Evolutionary conservation across 2,329 filamentous ascomycete genomes (phyloP), one percentile per base, ranked within the genome.

Genomic region (Thielaviopsis populi): DNA sequence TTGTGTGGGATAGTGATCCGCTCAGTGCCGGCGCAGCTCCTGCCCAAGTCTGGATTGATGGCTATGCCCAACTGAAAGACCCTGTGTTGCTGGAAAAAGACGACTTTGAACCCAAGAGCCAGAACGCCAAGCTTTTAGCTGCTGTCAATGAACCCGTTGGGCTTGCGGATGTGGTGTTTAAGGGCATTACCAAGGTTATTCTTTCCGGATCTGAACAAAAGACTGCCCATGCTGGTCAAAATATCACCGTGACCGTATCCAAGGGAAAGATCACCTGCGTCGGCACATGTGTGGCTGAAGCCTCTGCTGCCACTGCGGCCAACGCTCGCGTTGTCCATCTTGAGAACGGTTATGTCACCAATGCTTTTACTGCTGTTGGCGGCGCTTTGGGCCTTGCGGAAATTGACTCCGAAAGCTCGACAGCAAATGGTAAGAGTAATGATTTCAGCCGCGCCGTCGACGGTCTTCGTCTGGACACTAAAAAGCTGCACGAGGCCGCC

Each of bases 1-100:
- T 80, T 11, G 77, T 84, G 8, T 85, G 83, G 83, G 82, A 85
- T 68, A 82, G 79, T 50, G 82, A 85, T 66, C 83, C 83, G 37
- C 72, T 85, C 1, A 81, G 79, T 50, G 77, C 83, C 0, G 83
- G 83, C 0, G 82, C 83, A 0, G 73, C 80, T 0, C 82, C 83
- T 0, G 75, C 81, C 0, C 82, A 85, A 70, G 80, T 85, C 1
- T 85, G 81, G 80, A 85, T 85, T 65, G 83, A 85, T 64, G 83
- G 83, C 2, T 78, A 74, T 8, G 74, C 79, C 1, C 84, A 87
- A 69, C 82, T 79, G 65, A 73, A 81, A 30, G 69, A 77, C 30
- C 80, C 81, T 0, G 70, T 84, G 11, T 77, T 81, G 71, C 74
- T 85, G 8, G 69, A 73, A 2, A 85, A 86, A 72, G 75, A 79